Evolutionary conservation across 1,284 basidiomycete species (phyloP), one percentile per base, ranked within the genome.

Genomic region (Bjerkandera adusta): DNA sequence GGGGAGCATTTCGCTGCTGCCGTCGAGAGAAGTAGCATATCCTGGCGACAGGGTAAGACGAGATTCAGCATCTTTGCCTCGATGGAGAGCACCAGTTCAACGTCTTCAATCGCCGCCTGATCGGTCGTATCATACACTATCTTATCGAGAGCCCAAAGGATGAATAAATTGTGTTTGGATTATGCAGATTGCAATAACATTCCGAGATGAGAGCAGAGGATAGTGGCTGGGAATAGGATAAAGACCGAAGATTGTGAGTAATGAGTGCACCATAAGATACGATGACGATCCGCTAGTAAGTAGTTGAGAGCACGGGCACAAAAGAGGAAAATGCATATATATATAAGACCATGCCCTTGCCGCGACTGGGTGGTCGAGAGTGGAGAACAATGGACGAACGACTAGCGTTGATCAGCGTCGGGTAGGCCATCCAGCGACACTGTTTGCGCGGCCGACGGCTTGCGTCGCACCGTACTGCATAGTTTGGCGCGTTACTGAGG

Each of bases 201-300:
- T 43, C 47, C 47, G 39, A 36, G 34, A 42, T 42, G 47, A 48
- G 29, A 48, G 41, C 41, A 33, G 45, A n/a, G 42, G 37, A 20
- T 29, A 8, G 6, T 15, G 29, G n/a, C n/a, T n/a, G n/a, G 29
- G 26, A 13, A 41, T 39, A 48, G 41, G 39, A 44, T 48, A 42
- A 42, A 32, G 30, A 20, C n/a, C n/a, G n/a, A 41, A 16, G 20
- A 30, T 21, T 30, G 30, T 25, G 16, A 18, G 29, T 29, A 29
- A 38, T 5, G 36, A 36, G 36, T 46, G 22, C 36, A 24, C 20
- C 26, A 18, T 40, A 30, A 16, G 15, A 20, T 4, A 30, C 39
- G 27, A 40, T 16, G 16, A 30, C 27, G 7, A 32, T 18, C 10
- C 32, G 24, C 39, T 10, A 21, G 27, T n/a, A 4, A 15, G 5